Evolutionary conservation across 2,329 filamentous ascomycete species (phyloP).

Genomic region (Cladobotryum protrusum): DNA sequence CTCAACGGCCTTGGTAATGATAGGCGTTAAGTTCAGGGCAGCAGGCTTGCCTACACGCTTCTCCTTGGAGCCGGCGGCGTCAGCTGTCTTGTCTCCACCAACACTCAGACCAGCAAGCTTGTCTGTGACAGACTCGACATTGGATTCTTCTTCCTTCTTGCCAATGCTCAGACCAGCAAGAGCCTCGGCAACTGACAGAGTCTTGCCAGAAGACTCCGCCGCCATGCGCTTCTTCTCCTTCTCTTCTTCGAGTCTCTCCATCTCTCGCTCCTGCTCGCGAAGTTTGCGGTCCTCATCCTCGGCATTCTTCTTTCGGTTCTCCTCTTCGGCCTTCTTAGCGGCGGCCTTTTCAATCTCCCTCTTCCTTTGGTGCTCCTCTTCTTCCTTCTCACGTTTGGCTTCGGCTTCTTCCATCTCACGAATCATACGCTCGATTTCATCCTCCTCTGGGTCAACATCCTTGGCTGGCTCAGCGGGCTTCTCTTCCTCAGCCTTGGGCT

Average conservation of each 20-base stretch:
- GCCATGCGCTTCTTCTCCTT: constrained; percentile 51
- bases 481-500: constrained; percentile 23
- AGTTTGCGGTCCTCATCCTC: constrained; percentile 60
- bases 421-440: constrained; percentile 55
- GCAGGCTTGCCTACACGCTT: constrained; percentile 71
- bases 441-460: constrained; percentile 36
- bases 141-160: constrained; percentile 33
- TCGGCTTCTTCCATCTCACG: constrained; percentile 56
- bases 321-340: constrained; percentile 46
- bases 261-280: constrained; percentile 65
- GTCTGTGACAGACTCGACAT: constrained; percentile 35
- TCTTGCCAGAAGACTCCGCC: constrained; percentile 44
- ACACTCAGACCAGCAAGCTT: constrained; percentile 50
- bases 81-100: constrained; percentile 34
- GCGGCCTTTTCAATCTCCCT: constrained; percentile 38
- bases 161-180: constrained; percentile 29
- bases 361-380: constrained; percentile 43
- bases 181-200: constrained; percentile 45
- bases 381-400: constrained; percentile 42
- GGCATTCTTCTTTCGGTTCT: constrained; percentile 36
- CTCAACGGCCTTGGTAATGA: constrained; percentile 80
- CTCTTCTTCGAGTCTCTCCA: constrained; percentile 67
- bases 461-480: constrained; percentile 24
- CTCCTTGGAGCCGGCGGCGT: constrained; percentile 48
- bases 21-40: constrained; percentile 76